Evolutionary conservation across 495 filamentous ascomycete genomes (phyloP).

Genomic region (Haplographium delicatum): DNA sequence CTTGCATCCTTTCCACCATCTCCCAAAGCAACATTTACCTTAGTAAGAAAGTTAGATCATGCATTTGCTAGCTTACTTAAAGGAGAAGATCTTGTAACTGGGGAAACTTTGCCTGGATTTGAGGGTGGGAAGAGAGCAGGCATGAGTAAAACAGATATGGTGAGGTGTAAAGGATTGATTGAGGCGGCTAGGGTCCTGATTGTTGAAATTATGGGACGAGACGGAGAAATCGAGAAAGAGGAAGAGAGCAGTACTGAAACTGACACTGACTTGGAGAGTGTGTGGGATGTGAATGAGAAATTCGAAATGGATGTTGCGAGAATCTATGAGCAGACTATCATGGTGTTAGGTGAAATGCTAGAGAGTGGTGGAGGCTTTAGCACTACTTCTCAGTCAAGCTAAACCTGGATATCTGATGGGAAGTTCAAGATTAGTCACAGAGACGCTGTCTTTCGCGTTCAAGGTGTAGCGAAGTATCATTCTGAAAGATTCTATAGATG

Average conservation of each 20-base stretch:
- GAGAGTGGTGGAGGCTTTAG: conserved; percentile 12
- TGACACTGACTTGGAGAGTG: conserved; percentile 35
- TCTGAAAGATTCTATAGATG: no score
- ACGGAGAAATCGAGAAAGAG: conserved; percentile 18
- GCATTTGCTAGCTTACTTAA: conserved; percentile 68
- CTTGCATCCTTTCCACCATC: conserved; percentile 63
- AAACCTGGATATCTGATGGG: no score
- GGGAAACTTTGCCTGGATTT: conserved; percentile 61
- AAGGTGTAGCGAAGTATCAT: no score
- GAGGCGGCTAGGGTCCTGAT: conserved; percentile 55
- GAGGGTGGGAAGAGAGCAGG: conserved; percentile 43
- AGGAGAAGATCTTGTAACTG: conserved; percentile 60
- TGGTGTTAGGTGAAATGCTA: conserved; percentile 41
- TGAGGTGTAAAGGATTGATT: conserved; percentile 71
- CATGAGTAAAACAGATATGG: conserved; percentile 69
- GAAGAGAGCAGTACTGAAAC: conserved; percentile 33
- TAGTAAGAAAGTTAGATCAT: conserved; percentile 72
- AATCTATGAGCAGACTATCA: conserved; percentile 75
- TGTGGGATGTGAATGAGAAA: conserved; percentile 34
- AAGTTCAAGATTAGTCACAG: no score
- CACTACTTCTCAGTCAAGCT: no score
- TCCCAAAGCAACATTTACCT: conserved; percentile 53
- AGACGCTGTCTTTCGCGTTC: no score
- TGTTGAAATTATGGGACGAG: conserved; percentile 52
- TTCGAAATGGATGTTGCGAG: conserved; percentile 61